phyloP scores from a whole-genome alignment of 495 filamentous ascomycete species.

The Aspergillus hancockii region DNA sequence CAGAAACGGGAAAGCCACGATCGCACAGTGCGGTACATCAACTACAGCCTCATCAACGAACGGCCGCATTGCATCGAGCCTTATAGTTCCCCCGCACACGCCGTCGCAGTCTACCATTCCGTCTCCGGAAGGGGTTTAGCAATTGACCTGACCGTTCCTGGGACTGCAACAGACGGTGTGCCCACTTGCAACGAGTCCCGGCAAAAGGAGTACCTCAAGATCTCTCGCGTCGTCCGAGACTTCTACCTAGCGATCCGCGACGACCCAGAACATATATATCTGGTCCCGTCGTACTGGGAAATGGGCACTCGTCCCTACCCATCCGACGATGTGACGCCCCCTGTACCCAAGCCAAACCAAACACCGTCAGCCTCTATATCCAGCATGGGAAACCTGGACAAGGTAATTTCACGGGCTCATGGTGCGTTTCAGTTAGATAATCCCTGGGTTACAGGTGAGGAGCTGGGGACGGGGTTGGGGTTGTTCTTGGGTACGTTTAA shows the following conservation, averaged over 20 bases:
- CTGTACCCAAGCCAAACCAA: conserved; percentile 29
- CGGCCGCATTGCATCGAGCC: conserved; percentile 22
- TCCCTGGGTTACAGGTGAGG: conserved; percentile 46
- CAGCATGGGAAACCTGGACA: conserved; percentile 38
- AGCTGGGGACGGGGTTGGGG: conserved; percentile 38
- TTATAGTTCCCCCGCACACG: conserved; percentile 22
- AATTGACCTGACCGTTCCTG: conserved; percentile 25
- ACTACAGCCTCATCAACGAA: conserved; percentile 29
- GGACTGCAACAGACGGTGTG: not conserved
- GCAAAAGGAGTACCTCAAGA: conserved; percentile 13
- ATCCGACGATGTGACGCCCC: conserved; percentile 14
- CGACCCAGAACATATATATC: conserved; percentile 23
- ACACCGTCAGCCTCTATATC: conserved; percentile 40
- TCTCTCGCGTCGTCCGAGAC: conserved; percentile 20
- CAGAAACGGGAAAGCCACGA: conserved; percentile 9
- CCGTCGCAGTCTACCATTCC: conserved; percentile 29
- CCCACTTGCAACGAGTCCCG: not conserved
- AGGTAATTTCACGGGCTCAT: conserved; percentile 22
- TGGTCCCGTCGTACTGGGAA: conserved; percentile 31
- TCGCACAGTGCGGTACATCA: conserved; percentile 26
- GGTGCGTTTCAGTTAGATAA: conserved; percentile 28
- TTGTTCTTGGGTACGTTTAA: conserved; percentile 40
- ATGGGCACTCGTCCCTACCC: conserved; percentile 26
- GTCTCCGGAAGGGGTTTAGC: conserved; percentile 25
- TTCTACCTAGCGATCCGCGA: conserved; percentile 30